Evolutionary conservation across 352 stramenopile species (phyloP).

Genomic region (Phytophthora agathidicida): DNA sequence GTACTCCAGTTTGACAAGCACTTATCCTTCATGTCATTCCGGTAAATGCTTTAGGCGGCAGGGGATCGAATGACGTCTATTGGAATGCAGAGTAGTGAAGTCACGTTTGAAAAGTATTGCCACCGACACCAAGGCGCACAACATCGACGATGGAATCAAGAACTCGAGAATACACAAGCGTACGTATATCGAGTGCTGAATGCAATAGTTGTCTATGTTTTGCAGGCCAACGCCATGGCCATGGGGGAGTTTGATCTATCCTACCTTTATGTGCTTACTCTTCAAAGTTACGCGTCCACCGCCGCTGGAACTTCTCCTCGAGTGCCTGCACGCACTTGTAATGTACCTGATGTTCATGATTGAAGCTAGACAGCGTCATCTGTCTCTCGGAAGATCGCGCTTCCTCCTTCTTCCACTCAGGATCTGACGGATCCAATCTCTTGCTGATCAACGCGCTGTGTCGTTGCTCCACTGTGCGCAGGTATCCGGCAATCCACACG

Average conservation of each 20-base stretch:
- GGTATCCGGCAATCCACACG: conserved; percentile 83
- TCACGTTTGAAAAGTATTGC: not conserved
- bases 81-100: conserved; percentile 20
- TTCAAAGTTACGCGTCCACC: conserved; percentile 79
- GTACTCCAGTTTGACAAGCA: conserved; percentile 8
- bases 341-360: conserved; percentile 82
- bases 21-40: conserved; percentile 10
- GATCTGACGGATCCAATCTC: conserved; percentile 69
- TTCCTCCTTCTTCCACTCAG: conserved; percentile 72
- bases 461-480: conserved; percentile 66
- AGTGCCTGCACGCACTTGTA: conserved; percentile 85
- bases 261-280: conserved; percentile 19
- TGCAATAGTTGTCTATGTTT: conserved; percentile 15
- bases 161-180: conserved; percentile 33
- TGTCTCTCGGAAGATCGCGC: conserved; percentile 41
- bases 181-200: conserved; percentile 9
- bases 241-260: conserved; percentile 15
- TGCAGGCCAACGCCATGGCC: conserved; percentile 4
- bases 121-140: not conserved
- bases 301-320: conserved; percentile 61
- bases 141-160: conserved; percentile 12
- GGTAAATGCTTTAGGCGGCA: conserved; percentile 24
- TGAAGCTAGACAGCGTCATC: conserved; percentile 83
- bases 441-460: conserved; percentile 80
- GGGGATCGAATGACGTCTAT: conserved; percentile 5